Base-by-base conservation (phyloP, 2,329 filamentous ascomycete genomes). In the Nannizzia gypsea region DNA sequence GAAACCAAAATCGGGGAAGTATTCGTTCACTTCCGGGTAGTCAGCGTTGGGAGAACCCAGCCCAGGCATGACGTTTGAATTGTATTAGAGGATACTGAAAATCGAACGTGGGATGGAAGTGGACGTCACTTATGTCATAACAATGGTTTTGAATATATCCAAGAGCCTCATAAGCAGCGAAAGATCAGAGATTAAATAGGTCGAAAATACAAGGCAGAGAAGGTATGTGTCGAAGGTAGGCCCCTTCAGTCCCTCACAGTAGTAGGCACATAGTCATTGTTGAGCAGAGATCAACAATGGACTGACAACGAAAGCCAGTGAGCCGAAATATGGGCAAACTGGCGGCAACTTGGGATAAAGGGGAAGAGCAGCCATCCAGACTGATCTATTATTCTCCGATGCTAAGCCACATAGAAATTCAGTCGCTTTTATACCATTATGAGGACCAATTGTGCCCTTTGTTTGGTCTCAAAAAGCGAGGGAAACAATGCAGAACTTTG, bases 1-100 rank as follows among this genome's bases (percentile, higher is more conserved):
- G 44, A 60, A 61, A 54, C 60, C 57, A 20, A 61, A 63, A 36
- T 63, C 48, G 1, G 57, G 54, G 40, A 59, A 63, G 34, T 60
- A 48, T 31, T 63, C 62, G 40, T 63, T 63, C 6, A 60, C 44
- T 48, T 63, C 62, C 2, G 58, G 59, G 3, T 50, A 38, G 40
- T 58, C 28, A 36, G 52, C 59, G 26, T 44, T 58, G 9, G 56
- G 44, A 20, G 56, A 36, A 8, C 24, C n/a, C 11, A 40, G 17
- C 11, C 50, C 34, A 15, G 50, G 13, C 50, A 54, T 54, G 4
- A 6, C 31, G 15, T 6, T 11, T 3, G 24, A 15, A 3, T 17
- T 54, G 4, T 22, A 3, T 13, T 8, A 17, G 15, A 34, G 15
- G 6, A 31, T n/a, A 17, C 26, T 13, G 50, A n/a, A 26, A 26